phyloP scores from a whole-genome alignment of 1,284 basidiomycete genomes.

The Rhodotorula sp. region DNA sequence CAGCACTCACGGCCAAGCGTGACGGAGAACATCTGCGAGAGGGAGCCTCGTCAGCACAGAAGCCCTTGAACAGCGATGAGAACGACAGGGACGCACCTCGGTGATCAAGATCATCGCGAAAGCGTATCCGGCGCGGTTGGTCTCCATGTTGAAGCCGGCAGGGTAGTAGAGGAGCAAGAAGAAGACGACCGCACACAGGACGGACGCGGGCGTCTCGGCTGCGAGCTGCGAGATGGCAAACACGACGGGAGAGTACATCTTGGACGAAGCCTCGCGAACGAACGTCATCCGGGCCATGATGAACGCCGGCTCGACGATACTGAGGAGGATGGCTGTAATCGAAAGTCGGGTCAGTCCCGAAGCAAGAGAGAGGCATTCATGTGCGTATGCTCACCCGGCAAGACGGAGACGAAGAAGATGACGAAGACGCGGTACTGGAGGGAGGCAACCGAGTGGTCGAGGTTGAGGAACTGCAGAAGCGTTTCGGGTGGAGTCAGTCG shows the following conservation, averaged over 20 bases:
- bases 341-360: too few relatives aligned
- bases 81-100: slow-evolving; percentile 48
- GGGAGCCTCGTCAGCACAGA: background rate
- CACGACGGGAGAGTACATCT: slow-evolving; percentile 70
- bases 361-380: too few relatives aligned
- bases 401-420: slow-evolving; percentile 50
- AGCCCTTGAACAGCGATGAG: background rate
- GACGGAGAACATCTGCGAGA: background rate
- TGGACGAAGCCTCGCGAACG: slow-evolving; percentile 60
- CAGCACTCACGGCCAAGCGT: slow-evolving; percentile 44
- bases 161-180: slow-evolving; percentile 62
- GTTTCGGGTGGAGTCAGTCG: slow-evolving; percentile 62
- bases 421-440: slow-evolving; percentile 73
- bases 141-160: slow-evolving; percentile 58
- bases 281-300: slow-evolving; percentile 61
- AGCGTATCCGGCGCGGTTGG: slow-evolving; percentile 65
- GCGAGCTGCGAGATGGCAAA: slow-evolving; percentile 75
- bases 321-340: slow-evolving; percentile 63
- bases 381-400: slow-evolving; percentile 26
- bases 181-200: slow-evolving; percentile 67
- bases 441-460: slow-evolving; percentile 65
- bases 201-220: slow-evolving; percentile 76
- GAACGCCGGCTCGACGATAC: slow-evolving; percentile 80
- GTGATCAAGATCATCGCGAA: slow-evolving; percentile 69
- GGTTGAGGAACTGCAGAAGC: slow-evolving; percentile 63